Base-by-base conservation (phyloP, 106 monocot species). In the Posidonia australis region DNA sequence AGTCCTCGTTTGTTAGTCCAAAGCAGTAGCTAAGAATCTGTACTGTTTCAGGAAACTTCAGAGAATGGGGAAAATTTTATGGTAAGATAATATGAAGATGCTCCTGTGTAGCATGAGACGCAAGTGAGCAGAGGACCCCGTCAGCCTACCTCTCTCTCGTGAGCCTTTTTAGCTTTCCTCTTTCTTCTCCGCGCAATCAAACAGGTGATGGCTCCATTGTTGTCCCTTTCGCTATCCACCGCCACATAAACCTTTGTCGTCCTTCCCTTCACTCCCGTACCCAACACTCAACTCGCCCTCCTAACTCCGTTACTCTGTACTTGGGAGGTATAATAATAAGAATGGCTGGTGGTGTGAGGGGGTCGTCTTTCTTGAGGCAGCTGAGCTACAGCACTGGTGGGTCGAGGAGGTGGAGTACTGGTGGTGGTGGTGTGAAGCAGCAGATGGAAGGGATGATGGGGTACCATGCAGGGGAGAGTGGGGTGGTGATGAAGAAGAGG, bases 401-500 rank as follows among this genome's bases (percentile, higher is more conserved):
- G 24, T 65, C 45, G 28, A 51, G 31, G 63, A 69, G 63, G 68
- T 63, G 68, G 76, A 62, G 68, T 28, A 13, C 26, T 18, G 53
- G 25, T 10, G 65, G 65, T 24, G 70, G 45, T 18, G 49, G 67
- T n/a, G 49, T 19, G 51, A 54, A 21, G 64, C 64, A 64, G 64
- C 20, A 46, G 44, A 26, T 46, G 45, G 64, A 47, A 26, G 46
- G 45, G 46, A 64, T 64, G 16, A 25, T 47, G 46, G 46, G 46
- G 44, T 64, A 27, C 46, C 44, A 26, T 10, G 64, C 25, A 18
- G 64, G 64, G 22, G 64, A 64, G 47, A 47, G 46, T 28, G 64
- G 64, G 10, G 58, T 59, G 72, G 75, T 58, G 53, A 62, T 53
- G 69, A 80, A 81, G 77, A 93, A 88, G 78, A 75, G 92, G 58